Evolutionary conservation across 179 eudicot genomes (phyloP), one percentile per base, ranked within the genome.

Genomic region (Silene vulgaris): DNA sequence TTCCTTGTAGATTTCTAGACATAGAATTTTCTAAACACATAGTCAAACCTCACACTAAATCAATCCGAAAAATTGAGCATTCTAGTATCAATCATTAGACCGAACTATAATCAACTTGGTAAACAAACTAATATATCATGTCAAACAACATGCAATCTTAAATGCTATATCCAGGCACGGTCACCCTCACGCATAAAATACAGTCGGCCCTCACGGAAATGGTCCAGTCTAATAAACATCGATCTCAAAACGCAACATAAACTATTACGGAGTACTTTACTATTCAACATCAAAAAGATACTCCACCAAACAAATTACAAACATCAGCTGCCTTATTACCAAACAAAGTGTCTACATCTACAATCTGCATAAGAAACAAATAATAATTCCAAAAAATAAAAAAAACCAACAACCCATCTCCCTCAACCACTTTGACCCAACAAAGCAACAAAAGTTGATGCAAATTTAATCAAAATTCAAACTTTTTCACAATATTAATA

Each of bases 371-470:
- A 28, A 3, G 26, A 17, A 19, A 23, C 37, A n/a, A 20, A 32
- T n/a, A 63, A 69, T 8, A 69, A 17, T 3, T 16, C 60, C 37
- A 76, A 13, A 16, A 69, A 23, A 63, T 57, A 40, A 20, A 37
- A 54, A 12, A 30, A 3, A 21, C 45, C 13, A 20, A 63, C 76
- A 59, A 72, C 77, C 43, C 77, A 76, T 30, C 63, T 67, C 20
- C 26, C 59, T 66, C 67, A 66, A 6, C n/a, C 40, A 32, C 43
- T 63, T 26, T 59, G 65, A 30, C 57, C 9, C 9, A 57, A 19
- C 57, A 50, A 12, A 76, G 37, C 37, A 62, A 23, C 17, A 2
- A 32, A 75, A 74, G 2, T 63, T 29, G 43, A 63, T n/a, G 50
- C 50, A n/a, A n/a, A n/a, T n/a, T n/a, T n/a, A n/a, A 40, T 40